phyloP scores from a whole-genome alignment of 768 basidiomycete species.

The Chlorophyllum brunneum region DNA sequence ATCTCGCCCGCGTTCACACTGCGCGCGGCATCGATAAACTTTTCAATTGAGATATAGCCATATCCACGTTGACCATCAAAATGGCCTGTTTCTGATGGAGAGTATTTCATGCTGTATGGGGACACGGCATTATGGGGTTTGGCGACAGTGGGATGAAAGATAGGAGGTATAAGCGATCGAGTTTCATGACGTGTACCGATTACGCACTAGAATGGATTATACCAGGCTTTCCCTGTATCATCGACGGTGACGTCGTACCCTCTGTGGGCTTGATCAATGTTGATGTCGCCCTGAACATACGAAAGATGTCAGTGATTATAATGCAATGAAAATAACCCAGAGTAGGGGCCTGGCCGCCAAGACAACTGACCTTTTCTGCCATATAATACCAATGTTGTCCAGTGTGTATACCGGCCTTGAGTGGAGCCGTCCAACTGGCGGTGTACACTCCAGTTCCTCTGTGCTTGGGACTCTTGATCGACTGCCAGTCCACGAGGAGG shows the following conservation, averaged over 20 bases:
- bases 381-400: constrained; percentile 95
- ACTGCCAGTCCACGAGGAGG: constrained; percentile 92
- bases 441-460: constrained; percentile 89
- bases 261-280: constrained; percentile 89
- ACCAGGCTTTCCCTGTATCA: constrained; percentile 79
- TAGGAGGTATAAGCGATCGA: neutral
- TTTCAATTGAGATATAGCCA: constrained; percentile 88
- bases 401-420: constrained; percentile 85
- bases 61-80: constrained; percentile 95
- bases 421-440: constrained; percentile 91
- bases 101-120: constrained; percentile 85
- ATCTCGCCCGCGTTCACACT: constrained; percentile 69
- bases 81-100: constrained; percentile 85
- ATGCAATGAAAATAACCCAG: neutral
- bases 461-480: constrained; percentile 67
- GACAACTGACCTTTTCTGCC: constrained; percentile 73
- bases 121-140: neutral
- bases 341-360: neutral
- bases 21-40: constrained; percentile 82
- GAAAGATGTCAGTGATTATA: constrained; percentile 8
- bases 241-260: constrained; percentile 90
- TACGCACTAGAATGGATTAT: constrained; percentile 88
- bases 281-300: constrained; percentile 73
- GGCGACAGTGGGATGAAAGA: constrained; percentile 2
- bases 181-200: constrained; percentile 2